Evolutionary conservation across 352 stramenopile species (phyloP).

Genomic region (Phytopythium chamaehyphon): DNA sequence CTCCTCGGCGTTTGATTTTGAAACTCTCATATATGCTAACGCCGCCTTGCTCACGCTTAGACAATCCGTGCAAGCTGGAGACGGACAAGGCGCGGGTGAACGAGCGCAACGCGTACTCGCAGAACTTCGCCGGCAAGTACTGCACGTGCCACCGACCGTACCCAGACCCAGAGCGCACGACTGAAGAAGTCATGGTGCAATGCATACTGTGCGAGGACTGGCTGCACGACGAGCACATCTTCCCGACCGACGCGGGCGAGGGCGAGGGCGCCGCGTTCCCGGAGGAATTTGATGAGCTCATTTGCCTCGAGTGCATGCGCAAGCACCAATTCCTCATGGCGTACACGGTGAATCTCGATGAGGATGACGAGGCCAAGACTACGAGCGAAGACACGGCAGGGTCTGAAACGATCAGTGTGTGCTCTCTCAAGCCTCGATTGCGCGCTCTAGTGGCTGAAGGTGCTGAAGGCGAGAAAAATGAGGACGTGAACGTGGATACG

Average conservation of each 20-base stretch:
- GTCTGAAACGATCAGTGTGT: too few species aligned
- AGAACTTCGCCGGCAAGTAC: slow-evolving; percentile 67
- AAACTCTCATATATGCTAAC: too few species aligned
- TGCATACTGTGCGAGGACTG: slow-evolving; percentile 78
- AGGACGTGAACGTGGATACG: not conserved
- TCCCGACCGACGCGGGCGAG: slow-evolving; percentile 5
- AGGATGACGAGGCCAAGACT: slow-evolving; percentile 7
- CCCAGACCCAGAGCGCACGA: slow-evolving; percentile 66
- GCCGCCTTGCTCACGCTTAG: slow-evolving; percentile 11
- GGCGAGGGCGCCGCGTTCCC: slow-evolving; percentile 5
- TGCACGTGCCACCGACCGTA: slow-evolving; percentile 74
- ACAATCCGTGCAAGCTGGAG: slow-evolving; percentile 47
- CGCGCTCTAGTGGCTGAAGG: slow-evolving; percentile 2
- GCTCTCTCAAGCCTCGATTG: slow-evolving; percentile 3
- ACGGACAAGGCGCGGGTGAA: slow-evolving; percentile 48
- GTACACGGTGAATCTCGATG: slow-evolving; percentile 33
- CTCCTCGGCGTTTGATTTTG: not conserved
- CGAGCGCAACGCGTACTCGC: slow-evolving; percentile 59
- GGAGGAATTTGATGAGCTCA: slow-evolving; percentile 58
- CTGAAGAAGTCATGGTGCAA: slow-evolving; percentile 66
- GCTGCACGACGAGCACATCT: slow-evolving; percentile 72
- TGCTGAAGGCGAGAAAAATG: slow-evolving; percentile 7
- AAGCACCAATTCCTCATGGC: slow-evolving; percentile 61
- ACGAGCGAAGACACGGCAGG: not conserved
- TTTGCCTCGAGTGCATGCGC: slow-evolving; percentile 60